These are phyloP conservation scores for Zymoseptoria pseudotritici DNA, from an alignment of 2,329 filamentous ascomycete genomes.

Conservation along the genomic window DNA sequence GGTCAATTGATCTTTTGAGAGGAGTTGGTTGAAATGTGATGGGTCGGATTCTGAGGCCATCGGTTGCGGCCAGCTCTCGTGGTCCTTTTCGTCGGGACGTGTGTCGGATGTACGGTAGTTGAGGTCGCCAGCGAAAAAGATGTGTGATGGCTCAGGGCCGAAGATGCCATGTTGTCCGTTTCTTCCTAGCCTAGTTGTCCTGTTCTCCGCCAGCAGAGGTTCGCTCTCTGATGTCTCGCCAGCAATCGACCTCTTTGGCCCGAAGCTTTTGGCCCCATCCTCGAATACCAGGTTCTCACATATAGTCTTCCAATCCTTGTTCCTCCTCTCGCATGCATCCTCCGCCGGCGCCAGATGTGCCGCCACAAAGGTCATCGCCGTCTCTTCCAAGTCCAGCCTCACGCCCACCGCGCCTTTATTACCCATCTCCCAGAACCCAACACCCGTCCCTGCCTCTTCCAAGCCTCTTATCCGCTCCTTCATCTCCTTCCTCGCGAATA, in stretches of 20 bases:
- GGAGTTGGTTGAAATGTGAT: conserved; percentile 58
- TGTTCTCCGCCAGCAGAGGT: conserved; percentile 7
- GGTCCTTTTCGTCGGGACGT: conserved; percentile 51
- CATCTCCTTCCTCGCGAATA: conserved; percentile 63
- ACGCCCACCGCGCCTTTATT: conserved; percentile 91
- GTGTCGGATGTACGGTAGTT: conserved; percentile 82
- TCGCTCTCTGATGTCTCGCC: conserved; percentile 19
- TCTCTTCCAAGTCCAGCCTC: conserved; percentile 54
- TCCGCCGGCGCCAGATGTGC: conserved; percentile 89
- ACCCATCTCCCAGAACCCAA: conserved; percentile 81
- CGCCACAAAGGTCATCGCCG: conserved; percentile 72
- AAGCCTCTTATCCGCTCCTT: conserved; percentile 54
- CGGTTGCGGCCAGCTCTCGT: conserved; percentile 55
- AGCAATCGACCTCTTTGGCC: background rate
- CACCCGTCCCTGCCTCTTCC: conserved; percentile 74
- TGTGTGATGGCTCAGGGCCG: conserved; percentile 57
- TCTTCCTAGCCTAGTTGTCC: background rate
- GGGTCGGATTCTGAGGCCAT: conserved; percentile 44
- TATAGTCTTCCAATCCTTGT: conserved; percentile 82
- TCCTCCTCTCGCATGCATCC: conserved; percentile 64
- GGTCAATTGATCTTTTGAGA: conserved; percentile 70
- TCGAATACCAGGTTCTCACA: conserved; percentile 70
- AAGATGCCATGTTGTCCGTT: conserved; percentile 49
- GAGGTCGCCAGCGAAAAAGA: conserved; percentile 85
- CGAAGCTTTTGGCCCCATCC: conserved; percentile 1